Evolutionary conservation across 2,329 filamentous ascomycete species (phyloP).

Genomic region (Tolypocladium cylindrosporum): DNA sequence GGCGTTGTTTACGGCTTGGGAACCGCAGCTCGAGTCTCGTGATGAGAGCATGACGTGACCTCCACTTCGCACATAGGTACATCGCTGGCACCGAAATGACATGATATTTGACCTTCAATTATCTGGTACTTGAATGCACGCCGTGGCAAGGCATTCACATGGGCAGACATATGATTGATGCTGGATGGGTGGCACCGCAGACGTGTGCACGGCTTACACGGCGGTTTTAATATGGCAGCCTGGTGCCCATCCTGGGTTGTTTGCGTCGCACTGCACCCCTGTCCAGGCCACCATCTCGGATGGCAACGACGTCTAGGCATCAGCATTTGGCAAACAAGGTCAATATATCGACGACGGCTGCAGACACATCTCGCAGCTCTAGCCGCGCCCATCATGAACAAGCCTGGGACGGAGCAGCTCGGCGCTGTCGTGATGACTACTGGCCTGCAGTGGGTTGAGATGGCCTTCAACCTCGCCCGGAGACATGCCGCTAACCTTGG

Average conservation of each 20-base stretch:
- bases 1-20: not conserved
- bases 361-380: not conserved
- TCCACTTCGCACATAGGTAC: no score
- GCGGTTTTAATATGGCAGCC: conserved; percentile 5
- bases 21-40: no score
- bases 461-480: not conserved
- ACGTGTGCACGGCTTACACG: not conserved
- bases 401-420: not conserved
- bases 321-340: conserved; percentile 4
- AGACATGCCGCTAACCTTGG: not conserved
- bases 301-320: conserved; percentile 5
- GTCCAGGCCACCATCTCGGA: not conserved
- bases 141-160: not conserved
- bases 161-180: not conserved
- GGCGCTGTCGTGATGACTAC: not conserved
- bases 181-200: not conserved
- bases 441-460: not conserved
- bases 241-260: not conserved
- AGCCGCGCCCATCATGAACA: not conserved
- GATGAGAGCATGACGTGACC: not conserved
- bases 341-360: not conserved
- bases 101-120: not conserved
- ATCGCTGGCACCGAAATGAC: not conserved
- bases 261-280: conserved; percentile 1
- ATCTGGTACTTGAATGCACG: not conserved